These are phyloP conservation scores for Volvox africanus DNA, from an alignment of 139 green algal genomes.

Conservation along the genomic window DNA sequence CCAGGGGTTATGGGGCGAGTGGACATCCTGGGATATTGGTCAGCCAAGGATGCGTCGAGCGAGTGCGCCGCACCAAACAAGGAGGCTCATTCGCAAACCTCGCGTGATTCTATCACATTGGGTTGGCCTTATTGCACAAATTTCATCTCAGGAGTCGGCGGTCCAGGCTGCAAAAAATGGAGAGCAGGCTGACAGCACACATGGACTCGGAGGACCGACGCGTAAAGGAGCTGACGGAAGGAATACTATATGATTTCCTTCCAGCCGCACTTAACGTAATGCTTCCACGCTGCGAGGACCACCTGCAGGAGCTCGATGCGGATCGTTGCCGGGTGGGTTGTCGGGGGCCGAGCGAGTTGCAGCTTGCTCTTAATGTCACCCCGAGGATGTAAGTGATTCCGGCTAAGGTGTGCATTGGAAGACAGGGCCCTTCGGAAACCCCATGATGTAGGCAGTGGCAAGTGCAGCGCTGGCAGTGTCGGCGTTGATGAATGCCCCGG, in stretches of 20 bases:
- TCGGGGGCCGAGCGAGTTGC: not conserved
- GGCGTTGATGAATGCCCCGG: conserved; percentile 75
- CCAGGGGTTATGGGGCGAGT: no score
- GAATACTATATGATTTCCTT: conserved; percentile 72
- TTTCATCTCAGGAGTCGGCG: conserved; percentile 9
- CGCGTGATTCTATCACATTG: not conserved
- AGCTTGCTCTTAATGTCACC: no score
- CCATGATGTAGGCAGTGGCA: conserved; percentile 64
- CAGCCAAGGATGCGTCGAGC: not conserved
- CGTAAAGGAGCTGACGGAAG: conserved; percentile 74
- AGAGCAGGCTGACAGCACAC: conserved; percentile 52
- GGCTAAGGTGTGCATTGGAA: not conserved
- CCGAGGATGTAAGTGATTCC: no score
- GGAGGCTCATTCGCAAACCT: no score
- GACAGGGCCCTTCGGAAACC: not conserved
- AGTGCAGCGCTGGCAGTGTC: conserved; percentile 67
- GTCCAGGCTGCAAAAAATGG: conserved; percentile 41
- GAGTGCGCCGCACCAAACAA: no score
- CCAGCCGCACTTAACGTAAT: conserved; percentile 68
- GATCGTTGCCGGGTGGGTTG: conserved; percentile 57
- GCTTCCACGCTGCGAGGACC: conserved; percentile 67
- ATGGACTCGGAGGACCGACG: conserved; percentile 70
- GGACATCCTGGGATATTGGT: not conserved
- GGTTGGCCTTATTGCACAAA: not conserved
- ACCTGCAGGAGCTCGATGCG: conserved; percentile 55